Percentiles rank a stretch among this genome's conserved stretches.
phyloP scores from a whole-genome alignment of 2,329 filamentous ascomycete species.

The Daldinia sp. region DNA sequence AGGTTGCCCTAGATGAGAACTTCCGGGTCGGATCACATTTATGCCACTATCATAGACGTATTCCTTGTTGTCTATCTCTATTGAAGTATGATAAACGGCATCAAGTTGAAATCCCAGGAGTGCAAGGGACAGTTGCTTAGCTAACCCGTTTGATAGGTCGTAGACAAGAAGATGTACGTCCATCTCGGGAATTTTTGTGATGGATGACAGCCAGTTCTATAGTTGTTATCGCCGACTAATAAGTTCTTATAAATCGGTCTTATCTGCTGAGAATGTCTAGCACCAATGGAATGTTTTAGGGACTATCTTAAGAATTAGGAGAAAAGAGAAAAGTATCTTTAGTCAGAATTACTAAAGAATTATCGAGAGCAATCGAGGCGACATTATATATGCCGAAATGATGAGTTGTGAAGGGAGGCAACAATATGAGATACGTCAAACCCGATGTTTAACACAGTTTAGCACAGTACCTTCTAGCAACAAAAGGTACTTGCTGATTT shows the following conservation, averaged over 20 bases:
- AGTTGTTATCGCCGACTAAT: not conserved
- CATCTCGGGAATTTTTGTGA: constrained; percentile 56
- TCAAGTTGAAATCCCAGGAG: constrained; percentile 73
- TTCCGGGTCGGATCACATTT: constrained; percentile 79
- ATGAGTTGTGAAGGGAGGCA: constrained; percentile 12
- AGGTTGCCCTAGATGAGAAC: constrained; percentile 85
- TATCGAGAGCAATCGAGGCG: not conserved
- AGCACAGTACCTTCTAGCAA: constrained; percentile 26
- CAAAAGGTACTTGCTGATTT: not conserved
- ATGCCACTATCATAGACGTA: constrained; percentile 92
- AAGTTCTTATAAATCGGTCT: not conserved
- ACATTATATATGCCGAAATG: not conserved
- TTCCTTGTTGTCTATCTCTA: constrained; percentile 84
- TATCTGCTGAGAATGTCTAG: not conserved
- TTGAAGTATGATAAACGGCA: constrained; percentile 93
- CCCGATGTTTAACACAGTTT: constrained; percentile 4
- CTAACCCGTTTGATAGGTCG: constrained; percentile 73
- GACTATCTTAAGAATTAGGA: too few species aligned
- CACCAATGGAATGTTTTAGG: not conserved
- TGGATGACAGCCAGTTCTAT: not conserved
- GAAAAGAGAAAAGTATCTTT: not conserved
- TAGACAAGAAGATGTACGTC: constrained; percentile 81
- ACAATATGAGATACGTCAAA: constrained; percentile 28
- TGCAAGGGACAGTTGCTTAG: constrained; percentile 62
- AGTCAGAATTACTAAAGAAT: not conserved